A percentile compares a stretch with the other conserved stretches of the same genome.
Conservation (phyloP, 1,284 basidiomycete species). For the Ceratobasidium theobromae region DNA sequence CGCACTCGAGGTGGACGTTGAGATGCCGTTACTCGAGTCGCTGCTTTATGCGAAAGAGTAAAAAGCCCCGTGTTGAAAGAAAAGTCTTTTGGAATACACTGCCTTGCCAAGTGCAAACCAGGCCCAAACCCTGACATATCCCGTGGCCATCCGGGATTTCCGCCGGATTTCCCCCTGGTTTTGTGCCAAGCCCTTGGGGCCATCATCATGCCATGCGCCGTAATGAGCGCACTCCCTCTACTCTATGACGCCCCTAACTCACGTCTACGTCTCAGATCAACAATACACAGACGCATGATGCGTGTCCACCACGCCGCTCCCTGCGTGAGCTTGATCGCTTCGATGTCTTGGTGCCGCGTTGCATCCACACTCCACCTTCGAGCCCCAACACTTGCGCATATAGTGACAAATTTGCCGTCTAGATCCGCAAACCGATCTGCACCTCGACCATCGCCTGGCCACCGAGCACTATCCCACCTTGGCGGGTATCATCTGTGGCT, state of each 20-base stretch:
- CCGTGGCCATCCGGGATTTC: background rate
- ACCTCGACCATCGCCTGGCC: too few relatives aligned
- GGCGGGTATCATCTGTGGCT: background rate
- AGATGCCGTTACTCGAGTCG: background rate
- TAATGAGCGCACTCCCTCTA: background rate
- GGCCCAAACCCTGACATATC: background rate
- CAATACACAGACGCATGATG: too few relatives aligned
- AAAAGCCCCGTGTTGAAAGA: background rate
- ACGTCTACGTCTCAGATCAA: too few relatives aligned
- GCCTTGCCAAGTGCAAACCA: slow-evolving; percentile 11
- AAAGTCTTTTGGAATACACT: background rate
- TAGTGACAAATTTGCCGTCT: too few relatives aligned
- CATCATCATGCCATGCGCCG: background rate
- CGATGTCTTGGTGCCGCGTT: too few relatives aligned
- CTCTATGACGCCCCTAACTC: too few relatives aligned
- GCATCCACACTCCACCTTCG: too few relatives aligned
- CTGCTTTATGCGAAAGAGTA: background rate
- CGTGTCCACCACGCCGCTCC: too few relatives aligned
- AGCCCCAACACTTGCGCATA: too few relatives aligned
- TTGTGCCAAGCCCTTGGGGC: slow-evolving; percentile 3
- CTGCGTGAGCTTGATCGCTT: too few relatives aligned
- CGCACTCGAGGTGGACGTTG: background rate
- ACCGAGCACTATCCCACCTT: too few relatives aligned
- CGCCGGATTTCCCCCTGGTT: background rate
- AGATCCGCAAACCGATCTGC: too few relatives aligned